Conservation (phyloP, 805 yeast genomes). For the Diddensiella santjacobensis region DNA sequence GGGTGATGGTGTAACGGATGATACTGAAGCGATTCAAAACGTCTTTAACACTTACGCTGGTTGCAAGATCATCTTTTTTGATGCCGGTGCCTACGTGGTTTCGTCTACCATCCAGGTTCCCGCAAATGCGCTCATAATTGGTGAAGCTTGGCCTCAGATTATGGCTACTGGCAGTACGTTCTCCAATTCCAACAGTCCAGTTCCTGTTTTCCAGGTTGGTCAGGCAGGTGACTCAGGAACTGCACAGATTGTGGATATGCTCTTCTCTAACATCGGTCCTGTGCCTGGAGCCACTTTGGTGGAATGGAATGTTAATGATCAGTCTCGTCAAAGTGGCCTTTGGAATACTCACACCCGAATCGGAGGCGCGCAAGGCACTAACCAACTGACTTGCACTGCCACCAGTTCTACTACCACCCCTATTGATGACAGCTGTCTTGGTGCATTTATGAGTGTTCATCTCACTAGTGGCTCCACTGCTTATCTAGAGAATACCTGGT, state of each 20-base stretch:
- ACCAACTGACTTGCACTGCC: neutral
- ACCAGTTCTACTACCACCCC: neutral
- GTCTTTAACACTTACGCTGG: conserved; percentile 3
- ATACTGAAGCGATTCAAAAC: conserved; percentile 6
- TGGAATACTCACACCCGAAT: neutral
- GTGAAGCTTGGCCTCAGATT: neutral
- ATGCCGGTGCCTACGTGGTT: neutral
- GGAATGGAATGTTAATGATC: neutral
- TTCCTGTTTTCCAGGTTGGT: neutral
- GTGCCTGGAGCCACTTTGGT: neutral
- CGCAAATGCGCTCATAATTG: neutral
- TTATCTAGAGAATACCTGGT: neutral
- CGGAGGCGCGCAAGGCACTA: neutral
- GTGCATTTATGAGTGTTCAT: neutral
- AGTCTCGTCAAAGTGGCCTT: neutral
- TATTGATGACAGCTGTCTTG: neutral
- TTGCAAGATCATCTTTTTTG: neutral
- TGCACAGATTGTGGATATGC: neutral
- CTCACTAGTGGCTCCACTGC: neutral
- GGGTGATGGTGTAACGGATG: conserved; percentile 10
- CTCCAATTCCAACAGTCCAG: neutral
- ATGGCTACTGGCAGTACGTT: neutral
- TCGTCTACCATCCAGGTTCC: neutral
- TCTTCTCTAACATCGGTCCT: neutral
- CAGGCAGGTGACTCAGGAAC: neutral